A percentile compares a stretch with the other conserved stretches of the same genome.
Conservation (phyloP, 2,329 filamentous ascomycete genomes). For the Fusarium pilosicola region DNA sequence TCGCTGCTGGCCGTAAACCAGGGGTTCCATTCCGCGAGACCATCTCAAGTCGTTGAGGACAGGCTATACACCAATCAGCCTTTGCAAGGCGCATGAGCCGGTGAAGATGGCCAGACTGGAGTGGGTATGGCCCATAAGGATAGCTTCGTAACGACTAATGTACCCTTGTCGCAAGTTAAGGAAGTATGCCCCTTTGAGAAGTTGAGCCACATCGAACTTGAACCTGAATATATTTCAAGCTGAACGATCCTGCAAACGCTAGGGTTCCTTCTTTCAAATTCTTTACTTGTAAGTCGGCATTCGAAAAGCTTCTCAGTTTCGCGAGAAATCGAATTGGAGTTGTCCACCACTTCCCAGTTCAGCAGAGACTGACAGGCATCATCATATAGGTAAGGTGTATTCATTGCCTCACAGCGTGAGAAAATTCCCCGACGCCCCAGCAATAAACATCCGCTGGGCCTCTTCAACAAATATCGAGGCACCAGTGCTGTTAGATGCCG, state of each 20-base stretch:
- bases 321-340: background rate
- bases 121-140: slow-evolving; percentile 30
- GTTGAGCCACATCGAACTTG: slow-evolving; percentile 14
- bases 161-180: slow-evolving; percentile 37
- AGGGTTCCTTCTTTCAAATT: slow-evolving; percentile 1
- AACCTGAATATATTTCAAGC: slow-evolving; percentile 30
- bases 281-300: background rate
- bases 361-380: slow-evolving; percentile 15
- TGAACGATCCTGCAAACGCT: slow-evolving; percentile 5
- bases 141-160: slow-evolving; percentile 29
- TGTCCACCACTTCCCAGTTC: background rate
- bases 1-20: slow-evolving; percentile 10
- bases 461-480: background rate
- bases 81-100: slow-evolving; percentile 27
- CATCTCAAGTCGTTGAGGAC: slow-evolving; percentile 37
- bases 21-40: slow-evolving; percentile 21
- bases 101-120: slow-evolving; percentile 29
- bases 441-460: background rate
- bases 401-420: background rate
- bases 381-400: background rate
- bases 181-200: slow-evolving; percentile 34
- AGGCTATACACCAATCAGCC: slow-evolving; percentile 37
- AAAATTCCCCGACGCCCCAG: background rate
- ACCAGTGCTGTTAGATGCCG: background rate
- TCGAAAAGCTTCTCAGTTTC: background rate